Percentiles rank a stretch among this genome's conserved stretches.
Evolutionary conservation across 192 early-diverging fungal genomes (phyloP).

Genomic region (Linnemannia exigua): DNA sequence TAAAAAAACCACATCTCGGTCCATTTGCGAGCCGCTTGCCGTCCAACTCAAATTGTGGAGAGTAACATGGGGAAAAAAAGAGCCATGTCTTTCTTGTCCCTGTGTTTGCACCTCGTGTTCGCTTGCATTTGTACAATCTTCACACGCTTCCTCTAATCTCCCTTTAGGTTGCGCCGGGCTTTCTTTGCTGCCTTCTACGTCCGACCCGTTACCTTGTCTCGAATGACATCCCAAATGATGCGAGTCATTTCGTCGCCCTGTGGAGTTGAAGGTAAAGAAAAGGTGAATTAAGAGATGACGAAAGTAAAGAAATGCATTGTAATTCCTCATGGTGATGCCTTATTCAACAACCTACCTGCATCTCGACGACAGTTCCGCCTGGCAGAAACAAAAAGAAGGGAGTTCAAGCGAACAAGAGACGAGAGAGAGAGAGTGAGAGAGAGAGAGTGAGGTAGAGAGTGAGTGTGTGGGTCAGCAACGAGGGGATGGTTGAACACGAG

Average conservation of each 20-base stretch:
- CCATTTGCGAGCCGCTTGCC: neutral
- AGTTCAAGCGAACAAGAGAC: neutral
- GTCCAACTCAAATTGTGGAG: neutral
- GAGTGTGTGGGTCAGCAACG: no score
- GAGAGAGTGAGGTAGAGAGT: no score
- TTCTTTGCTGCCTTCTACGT: neutral
- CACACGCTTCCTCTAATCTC: neutral
- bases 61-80: neutral
- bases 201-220: constrained; percentile 85
- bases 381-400: neutral
- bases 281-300: constrained; percentile 81
- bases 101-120: neutral
- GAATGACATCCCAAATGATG: constrained; percentile 96
- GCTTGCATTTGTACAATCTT: neutral
- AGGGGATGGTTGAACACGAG: no score
- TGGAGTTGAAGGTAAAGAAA: constrained; percentile 69
- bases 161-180: no score
- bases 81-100: neutral
- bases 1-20: neutral
- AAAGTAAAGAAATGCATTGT: constrained; percentile 59
- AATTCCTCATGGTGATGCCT: neutral
- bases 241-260: constrained; percentile 99
- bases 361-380: constrained; percentile 56
- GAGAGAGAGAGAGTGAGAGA: neutral
- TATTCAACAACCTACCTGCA: constrained; percentile 31